These are phyloP conservation scores for Sclerotinia borealis DNA, from an alignment of 2,329 filamentous ascomycete genomes.

Conservation along the genomic window DNA sequence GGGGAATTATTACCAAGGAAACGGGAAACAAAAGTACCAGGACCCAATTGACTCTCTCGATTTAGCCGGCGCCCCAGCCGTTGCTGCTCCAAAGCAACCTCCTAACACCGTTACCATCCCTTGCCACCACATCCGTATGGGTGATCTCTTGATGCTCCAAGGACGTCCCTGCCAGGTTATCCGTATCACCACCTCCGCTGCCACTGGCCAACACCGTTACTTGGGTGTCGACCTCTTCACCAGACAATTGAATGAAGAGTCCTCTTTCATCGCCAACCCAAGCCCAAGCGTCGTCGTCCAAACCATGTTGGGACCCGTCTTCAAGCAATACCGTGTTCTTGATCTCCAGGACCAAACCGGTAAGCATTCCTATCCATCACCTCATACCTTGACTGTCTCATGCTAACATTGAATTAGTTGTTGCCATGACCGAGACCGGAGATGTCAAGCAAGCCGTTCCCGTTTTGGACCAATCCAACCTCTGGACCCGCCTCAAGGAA, in stretches of 20 bases:
- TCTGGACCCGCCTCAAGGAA: conserved; percentile 72
- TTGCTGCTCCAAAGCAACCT: conserved; percentile 24
- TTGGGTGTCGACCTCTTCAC: conserved; percentile 99
- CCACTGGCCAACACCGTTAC: conserved; percentile 99
- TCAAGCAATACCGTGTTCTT: conserved; percentile 99
- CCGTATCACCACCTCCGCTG: conserved; percentile 95
- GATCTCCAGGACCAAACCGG: conserved; percentile 81
- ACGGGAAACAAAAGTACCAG: conserved; percentile 5
- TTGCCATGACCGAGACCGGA: conserved; percentile 96
- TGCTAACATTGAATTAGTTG: conserved; percentile 44
- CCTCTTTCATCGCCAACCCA: conserved; percentile 94
- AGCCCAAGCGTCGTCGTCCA: conserved; percentile 94
- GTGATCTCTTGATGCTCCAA: conserved; percentile 97
- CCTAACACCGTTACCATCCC: conserved; percentile 95
- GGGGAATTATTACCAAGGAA: conserved; percentile 44
- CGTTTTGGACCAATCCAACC: conserved; percentile 90
- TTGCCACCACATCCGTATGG: conserved; percentile 98
- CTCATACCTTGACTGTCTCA: background rate
- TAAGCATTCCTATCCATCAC: conserved; percentile 34
- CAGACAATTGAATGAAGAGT: conserved; percentile 99
- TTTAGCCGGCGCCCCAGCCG: conserved; percentile 13
- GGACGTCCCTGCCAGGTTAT: conserved; percentile 99
- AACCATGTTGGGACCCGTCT: conserved; percentile 98
- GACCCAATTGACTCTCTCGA: conserved; percentile 14
- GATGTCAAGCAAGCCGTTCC: conserved; percentile 95